A percentile compares a stretch with the other conserved stretches of the same genome.
phyloP scores from a whole-genome alignment of 208 protist genomes.

The Leptomonas pyrrhocoris region DNA sequence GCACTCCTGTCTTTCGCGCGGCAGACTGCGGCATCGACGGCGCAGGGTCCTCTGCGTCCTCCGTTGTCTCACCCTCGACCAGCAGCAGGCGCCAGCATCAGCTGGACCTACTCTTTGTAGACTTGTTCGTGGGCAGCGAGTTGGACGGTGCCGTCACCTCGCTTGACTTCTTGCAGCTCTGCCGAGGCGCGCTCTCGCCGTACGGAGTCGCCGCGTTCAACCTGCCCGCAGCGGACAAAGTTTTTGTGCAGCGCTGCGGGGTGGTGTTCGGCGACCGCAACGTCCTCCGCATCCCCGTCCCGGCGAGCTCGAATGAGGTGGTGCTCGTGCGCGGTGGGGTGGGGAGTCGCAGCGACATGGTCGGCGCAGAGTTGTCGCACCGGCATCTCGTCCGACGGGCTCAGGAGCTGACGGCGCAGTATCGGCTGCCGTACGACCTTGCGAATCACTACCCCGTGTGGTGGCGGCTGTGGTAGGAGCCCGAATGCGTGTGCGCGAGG shows the following conservation, averaged over 20 bases:
- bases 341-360: conserved; percentile 8
- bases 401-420: conserved; percentile 51
- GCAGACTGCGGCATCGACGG: not conserved
- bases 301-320: conserved; percentile 72
- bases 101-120: conserved; percentile 86
- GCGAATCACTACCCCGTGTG: conserved; percentile 73
- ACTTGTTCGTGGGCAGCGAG: conserved; percentile 82
- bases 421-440: conserved; percentile 76
- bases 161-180: conserved; percentile 60
- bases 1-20: conserved; percentile 13
- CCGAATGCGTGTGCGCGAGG: not conserved
- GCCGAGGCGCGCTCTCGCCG: conserved; percentile 47
- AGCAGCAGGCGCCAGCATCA: conserved; percentile 27
- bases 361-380: conserved; percentile 44
- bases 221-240: conserved; percentile 47
- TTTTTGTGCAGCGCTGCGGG: conserved; percentile 58
- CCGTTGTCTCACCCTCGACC: conserved; percentile 3
- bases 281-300: conserved; percentile 70
- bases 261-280: conserved; percentile 67
- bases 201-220: conserved; percentile 87
- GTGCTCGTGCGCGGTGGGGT: conserved; percentile 61
- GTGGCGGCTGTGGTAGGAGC: conserved; percentile 77
- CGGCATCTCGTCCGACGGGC: conserved; percentile 68
- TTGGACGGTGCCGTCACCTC: conserved; percentile 44
- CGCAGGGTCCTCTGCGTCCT: not conserved